These are phyloP conservation scores for Colletotrichum sp. DNA, from an alignment of 2,329 filamentous ascomycete species.

Conservation along the genomic window DNA sequence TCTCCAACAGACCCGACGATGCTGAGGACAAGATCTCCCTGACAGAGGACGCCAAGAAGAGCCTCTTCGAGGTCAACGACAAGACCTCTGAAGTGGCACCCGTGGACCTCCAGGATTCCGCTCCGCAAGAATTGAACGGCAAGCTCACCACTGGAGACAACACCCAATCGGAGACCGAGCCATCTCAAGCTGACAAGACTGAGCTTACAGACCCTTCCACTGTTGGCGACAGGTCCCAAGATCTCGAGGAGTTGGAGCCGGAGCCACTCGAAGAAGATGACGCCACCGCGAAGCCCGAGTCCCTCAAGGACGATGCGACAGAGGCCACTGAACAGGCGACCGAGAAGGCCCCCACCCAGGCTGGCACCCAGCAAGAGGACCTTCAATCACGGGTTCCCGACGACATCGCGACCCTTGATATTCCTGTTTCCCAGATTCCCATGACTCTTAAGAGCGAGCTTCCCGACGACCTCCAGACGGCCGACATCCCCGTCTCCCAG, in stretches of 20 bases:
- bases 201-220: slow-evolving; percentile 17
- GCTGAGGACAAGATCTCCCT: slow-evolving; percentile 7
- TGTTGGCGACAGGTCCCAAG: slow-evolving; percentile 2
- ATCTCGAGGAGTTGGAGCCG: slow-evolving; percentile 16
- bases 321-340: background rate
- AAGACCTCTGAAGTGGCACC: slow-evolving; percentile 22
- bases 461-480: slow-evolving; percentile 21
- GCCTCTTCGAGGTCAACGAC: slow-evolving; percentile 19
- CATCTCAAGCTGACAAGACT: slow-evolving; percentile 19
- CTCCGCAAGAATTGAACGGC: slow-evolving; percentile 1
- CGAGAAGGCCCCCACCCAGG: background rate
- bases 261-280: slow-evolving; percentile 14
- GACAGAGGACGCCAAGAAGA: slow-evolving; percentile 21
- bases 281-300: background rate
- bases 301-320: slow-evolving; percentile 5
- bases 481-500: slow-evolving; percentile 17
- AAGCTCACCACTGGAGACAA: slow-evolving; percentile 19
- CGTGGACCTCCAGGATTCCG: slow-evolving; percentile 17
- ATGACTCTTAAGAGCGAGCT: slow-evolving; percentile 10
- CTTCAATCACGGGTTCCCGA: background rate
- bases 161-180: slow-evolving; percentile 19
- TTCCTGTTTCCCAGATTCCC: slow-evolving; percentile 14
- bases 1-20: slow-evolving; percentile 14
- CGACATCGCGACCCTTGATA: slow-evolving; percentile 10
- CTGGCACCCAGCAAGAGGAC: background rate